A percentile compares a stretch with the other conserved stretches of the same genome.
Evolutionary conservation across 1,139 yeast genomes (phyloP).

Genomic region (Pichia cactophila): DNA sequence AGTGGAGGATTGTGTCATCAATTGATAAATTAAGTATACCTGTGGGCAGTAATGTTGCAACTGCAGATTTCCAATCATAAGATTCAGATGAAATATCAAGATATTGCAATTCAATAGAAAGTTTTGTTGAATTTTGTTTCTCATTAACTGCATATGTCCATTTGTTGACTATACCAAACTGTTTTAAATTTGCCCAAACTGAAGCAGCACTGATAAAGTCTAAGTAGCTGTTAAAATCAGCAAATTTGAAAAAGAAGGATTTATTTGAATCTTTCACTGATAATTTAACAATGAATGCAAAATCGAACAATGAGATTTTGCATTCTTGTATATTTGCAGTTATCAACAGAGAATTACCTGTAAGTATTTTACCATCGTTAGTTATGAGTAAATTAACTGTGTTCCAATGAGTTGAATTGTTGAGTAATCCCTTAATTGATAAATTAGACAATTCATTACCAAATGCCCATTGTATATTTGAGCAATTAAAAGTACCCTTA

Average conservation of each 20-base stretch:
- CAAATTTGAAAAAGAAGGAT: slow-evolving; percentile 37
- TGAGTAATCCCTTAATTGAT: not conserved
- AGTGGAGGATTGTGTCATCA: slow-evolving; percentile 51
- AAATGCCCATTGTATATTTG: slow-evolving; percentile 13
- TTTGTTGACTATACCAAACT: slow-evolving; percentile 52
- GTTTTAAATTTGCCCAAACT: slow-evolving; percentile 59
- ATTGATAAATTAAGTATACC: slow-evolving; percentile 65
- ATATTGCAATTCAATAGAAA: not conserved
- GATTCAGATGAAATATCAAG: slow-evolving; percentile 7
- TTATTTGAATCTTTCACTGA: slow-evolving; percentile 33
- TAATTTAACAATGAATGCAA: slow-evolving; percentile 31
- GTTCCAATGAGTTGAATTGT: slow-evolving; percentile 16
- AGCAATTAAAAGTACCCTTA: slow-evolving; percentile 7
- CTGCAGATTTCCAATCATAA: slow-evolving; percentile 70
- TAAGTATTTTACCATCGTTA: slow-evolving; percentile 18
- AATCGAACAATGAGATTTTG: slow-evolving; percentile 23
- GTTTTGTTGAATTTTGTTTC: slow-evolving; percentile 40
- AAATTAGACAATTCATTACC: not conserved
- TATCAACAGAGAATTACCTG: slow-evolving; percentile 21
- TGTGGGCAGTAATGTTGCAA: slow-evolving; percentile 62
- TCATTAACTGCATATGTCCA: slow-evolving; percentile 36
- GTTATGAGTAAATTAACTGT: slow-evolving; percentile 18
- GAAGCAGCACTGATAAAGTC: slow-evolving; percentile 43
- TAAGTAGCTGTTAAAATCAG: slow-evolving; percentile 39
- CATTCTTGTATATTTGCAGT: slow-evolving; percentile 34